Base-by-base conservation (phyloP, 257 asterid genomes). In the Ballota nigra region DNA sequence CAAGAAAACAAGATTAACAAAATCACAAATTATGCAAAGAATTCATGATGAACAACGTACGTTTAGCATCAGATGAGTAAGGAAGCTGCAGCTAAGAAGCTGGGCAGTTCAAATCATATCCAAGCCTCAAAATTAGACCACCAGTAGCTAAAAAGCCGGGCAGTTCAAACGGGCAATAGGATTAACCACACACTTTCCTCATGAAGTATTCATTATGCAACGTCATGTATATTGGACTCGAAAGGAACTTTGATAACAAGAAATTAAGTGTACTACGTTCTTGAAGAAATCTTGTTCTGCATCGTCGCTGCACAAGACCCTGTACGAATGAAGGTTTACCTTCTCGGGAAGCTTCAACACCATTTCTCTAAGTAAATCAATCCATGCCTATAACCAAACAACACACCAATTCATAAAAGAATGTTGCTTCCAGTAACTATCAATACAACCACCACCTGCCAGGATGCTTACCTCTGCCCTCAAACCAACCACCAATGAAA, bases 281-380 rank as follows among this genome's bases (percentile, higher is more conserved):
- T 72, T 84, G 78, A 93, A 93, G 68, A 93, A 87, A 79, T 93
- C 98, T 78, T 93, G 97, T 64, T 93, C 98, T 29, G 88, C 88
- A 70, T 93, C n/a, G n/a, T n/a, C n/a, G n/a, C n/a, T n/a, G n/a
- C n/a, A n/a, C n/a, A n/a, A n/a, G n/a, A n/a, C n/a, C n/a, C n/a
- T n/a, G n/a, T n/a, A n/a, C n/a, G n/a, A n/a, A n/a, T n/a, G n/a
- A n/a, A n/a, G n/a, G n/a, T 96, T 47, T 82, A 84, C 80, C 87
- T 81, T 79, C 84, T 85, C 53, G 89, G 78, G 69, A 82, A 93
- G 85, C 86, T 87, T 91, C 87, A 87, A 63, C 68, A 89, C 96
- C 96, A 93, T 93, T 80, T 80, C 95, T 63, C 87, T 79, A 62
- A 93, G 92, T 78, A 93, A 79, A 79, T 91, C 96, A 79, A 91